Evolutionary conservation across 148 eudicot genomes (phyloP).

Genomic region (Rhododendron kiyosumense): DNA sequence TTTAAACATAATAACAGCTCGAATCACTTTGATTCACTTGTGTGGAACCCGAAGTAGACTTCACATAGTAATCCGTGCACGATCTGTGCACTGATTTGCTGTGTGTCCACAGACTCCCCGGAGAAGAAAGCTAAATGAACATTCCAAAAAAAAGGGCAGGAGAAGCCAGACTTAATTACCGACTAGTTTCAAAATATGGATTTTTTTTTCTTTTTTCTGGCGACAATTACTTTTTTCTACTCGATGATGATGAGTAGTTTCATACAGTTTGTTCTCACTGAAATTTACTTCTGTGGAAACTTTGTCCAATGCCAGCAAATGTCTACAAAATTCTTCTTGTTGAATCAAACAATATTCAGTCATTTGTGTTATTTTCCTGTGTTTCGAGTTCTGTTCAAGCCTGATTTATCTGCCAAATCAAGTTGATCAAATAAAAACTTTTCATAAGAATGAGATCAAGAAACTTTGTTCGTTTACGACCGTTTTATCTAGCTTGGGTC

Average conservation of each 20-base stretch:
- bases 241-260: not conserved
- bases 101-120: no score
- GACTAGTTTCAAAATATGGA: not conserved
- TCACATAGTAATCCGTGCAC: no score
- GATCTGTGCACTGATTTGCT: no score
- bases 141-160: not conserved
- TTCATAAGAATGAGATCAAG: not conserved
- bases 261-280: not conserved
- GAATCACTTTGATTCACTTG: no score
- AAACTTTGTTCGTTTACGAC: no score
- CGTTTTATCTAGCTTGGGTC: no score
- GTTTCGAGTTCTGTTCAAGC: not conserved
- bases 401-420: not conserved
- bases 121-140: conserved; percentile 10
- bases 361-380: not conserved
- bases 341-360: not conserved
- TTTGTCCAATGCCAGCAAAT: not conserved
- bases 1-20: no score
- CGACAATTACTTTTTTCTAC: not conserved
- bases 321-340: not conserved
- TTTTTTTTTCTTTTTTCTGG: not conserved
- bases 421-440: not conserved
- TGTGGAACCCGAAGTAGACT: no score
- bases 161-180: not conserved
- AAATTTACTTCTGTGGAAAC: not conserved